Percentiles rank a stretch among this genome's conserved stretches.
phyloP scores from a whole-genome alignment of 148 eudicot species.

The Cornus kousa region DNA sequence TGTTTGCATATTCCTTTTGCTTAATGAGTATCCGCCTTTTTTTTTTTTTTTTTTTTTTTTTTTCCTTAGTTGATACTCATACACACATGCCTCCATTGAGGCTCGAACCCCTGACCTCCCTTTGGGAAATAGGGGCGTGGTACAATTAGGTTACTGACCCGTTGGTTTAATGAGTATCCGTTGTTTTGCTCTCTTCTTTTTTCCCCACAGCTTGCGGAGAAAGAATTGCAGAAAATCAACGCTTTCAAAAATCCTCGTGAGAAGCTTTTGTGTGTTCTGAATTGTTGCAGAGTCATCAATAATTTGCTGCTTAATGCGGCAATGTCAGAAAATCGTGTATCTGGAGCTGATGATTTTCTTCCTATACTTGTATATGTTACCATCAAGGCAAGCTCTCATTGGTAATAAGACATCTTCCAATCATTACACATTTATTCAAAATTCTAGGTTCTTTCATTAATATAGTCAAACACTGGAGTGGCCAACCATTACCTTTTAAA shows the following conservation, averaged over 20 bases:
- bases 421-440: neutral
- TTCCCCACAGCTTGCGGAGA: constrained; percentile 28
- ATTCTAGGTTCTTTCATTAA: neutral
- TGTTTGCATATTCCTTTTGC: neutral
- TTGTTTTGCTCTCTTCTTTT: neutral
- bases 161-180: neutral
- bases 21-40: neutral
- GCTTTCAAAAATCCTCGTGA: constrained; percentile 34
- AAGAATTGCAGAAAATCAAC: constrained; percentile 36
- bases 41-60: no score
- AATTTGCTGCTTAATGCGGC: constrained; percentile 35
- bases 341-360: constrained; percentile 43
- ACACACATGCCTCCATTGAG: no score
- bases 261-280: constrained; percentile 32
- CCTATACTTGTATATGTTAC: constrained; percentile 26
- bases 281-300: constrained; percentile 33
- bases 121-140: no score
- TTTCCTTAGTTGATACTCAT: neutral
- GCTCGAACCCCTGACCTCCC: no score
- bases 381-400: constrained; percentile 35
- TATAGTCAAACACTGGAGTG: neutral
- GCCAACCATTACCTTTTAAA: neutral
- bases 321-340: constrained; percentile 24
- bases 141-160: no score
- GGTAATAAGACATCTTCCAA: constrained; percentile 25